Percentiles rank a stretch among this genome's conserved stretches.
Conservation (phyloP, 83 land plant species). For the Picea mariana region DNA sequence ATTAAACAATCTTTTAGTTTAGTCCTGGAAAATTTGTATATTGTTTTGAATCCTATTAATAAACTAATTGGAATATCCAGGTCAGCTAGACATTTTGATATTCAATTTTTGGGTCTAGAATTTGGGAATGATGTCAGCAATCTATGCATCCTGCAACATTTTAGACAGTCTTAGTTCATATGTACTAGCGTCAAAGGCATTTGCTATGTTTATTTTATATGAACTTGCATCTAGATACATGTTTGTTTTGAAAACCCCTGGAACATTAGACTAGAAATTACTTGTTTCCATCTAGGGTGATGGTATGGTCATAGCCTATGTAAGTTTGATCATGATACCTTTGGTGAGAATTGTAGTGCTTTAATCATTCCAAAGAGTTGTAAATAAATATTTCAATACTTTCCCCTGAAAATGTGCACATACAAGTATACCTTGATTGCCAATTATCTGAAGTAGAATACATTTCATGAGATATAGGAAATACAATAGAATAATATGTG, state of each 20-base stretch:
- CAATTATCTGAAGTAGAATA: too few species aligned
- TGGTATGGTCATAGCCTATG: background rate
- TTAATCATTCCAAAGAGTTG: background rate
- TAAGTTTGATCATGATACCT: background rate
- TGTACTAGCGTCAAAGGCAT: background rate
- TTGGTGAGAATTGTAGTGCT: background rate
- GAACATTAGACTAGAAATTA: too few species aligned
- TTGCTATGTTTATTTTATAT: background rate
- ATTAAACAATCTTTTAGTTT: background rate
- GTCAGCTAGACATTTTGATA: background rate
- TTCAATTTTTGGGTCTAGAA: background rate
- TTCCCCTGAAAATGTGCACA: background rate
- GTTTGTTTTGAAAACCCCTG: background rate
- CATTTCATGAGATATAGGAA: too few species aligned
- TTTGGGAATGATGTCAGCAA: background rate
- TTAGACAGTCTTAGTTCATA: background rate
- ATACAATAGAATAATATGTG: too few species aligned
- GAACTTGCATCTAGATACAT: background rate
- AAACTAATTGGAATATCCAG: background rate
- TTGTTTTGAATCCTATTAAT: background rate
- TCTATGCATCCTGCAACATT: background rate
- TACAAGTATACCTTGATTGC: background rate
- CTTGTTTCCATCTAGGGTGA: too few species aligned
- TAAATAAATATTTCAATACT: background rate
- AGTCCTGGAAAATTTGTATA: background rate